These are phyloP conservation scores for Yarrowia sp. DNA, from an alignment of 805 yeast species.

Conservation along the genomic window DNA sequence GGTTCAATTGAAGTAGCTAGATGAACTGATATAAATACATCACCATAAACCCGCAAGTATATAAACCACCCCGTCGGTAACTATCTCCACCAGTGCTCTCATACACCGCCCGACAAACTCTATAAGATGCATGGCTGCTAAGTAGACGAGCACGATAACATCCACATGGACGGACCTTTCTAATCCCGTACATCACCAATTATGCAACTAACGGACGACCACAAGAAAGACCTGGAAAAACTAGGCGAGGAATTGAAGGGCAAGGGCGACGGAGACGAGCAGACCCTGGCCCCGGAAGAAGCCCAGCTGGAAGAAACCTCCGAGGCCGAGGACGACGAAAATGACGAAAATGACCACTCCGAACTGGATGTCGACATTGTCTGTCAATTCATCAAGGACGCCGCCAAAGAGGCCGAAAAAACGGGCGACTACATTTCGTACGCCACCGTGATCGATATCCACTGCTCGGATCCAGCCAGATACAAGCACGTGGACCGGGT, in stretches of 20 bases:
- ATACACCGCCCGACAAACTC: no score
- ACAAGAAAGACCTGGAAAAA: background rate
- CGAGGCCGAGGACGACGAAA: background rate
- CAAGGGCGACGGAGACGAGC: background rate
- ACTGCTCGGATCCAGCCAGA: slow-evolving; percentile 48
- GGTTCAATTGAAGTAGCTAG: no score
- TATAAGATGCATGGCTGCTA: no score
- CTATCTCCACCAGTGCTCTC: no score
- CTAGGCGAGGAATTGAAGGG: slow-evolving; percentile 19
- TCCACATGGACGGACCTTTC: no score
- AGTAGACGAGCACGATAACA: no score
- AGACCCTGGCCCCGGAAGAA: background rate
- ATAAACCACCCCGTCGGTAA: no score
- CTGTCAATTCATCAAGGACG: slow-evolving; percentile 10
- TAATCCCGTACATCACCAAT: no score
- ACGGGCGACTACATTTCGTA: slow-evolving; percentile 64
- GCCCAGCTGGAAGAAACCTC: no score
- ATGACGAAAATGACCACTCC: background rate
- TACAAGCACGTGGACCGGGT: slow-evolving; percentile 51
- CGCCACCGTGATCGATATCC: slow-evolving; percentile 66
- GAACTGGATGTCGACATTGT: slow-evolving; percentile 12
- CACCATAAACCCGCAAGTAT: no score
- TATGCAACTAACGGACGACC: slow-evolving; percentile 12
- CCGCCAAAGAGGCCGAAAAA: slow-evolving; percentile 34
- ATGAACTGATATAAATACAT: no score